These are phyloP conservation scores for Malus asiatica DNA, from an alignment of 306 rosid genomes.

Conservation along the genomic window DNA sequence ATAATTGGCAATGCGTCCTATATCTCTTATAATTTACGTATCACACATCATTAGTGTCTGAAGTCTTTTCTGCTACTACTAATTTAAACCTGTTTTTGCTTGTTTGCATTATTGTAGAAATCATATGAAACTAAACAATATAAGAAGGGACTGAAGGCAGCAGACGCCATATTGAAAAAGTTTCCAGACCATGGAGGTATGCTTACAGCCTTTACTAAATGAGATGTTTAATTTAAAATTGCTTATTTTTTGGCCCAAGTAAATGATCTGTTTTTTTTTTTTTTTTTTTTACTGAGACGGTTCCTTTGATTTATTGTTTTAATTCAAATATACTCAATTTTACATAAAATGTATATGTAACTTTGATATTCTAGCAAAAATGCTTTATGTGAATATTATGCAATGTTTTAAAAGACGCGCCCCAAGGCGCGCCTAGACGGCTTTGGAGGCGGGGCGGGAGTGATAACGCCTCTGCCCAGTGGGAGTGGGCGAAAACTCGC, in stretches of 20 bases:
- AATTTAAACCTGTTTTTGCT: conserved; percentile 10
- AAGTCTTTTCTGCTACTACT: not conserved
- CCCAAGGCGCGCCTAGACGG: no score
- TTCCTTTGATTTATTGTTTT: not conserved
- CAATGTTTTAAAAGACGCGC: no score
- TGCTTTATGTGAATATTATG: not conserved
- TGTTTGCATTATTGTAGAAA: conserved; percentile 48
- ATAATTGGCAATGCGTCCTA: not conserved
- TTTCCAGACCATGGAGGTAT: conserved; percentile 99
- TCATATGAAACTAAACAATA: conserved; percentile 97
- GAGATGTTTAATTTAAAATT: not conserved
- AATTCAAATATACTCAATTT: not conserved
- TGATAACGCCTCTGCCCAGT: no score
- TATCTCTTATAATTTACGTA: not conserved
- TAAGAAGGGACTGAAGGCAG: conserved; percentile 94
- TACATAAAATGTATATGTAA: not conserved
- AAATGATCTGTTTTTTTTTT: not conserved
- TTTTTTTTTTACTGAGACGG: not conserved
- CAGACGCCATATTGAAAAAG: conserved; percentile 85
- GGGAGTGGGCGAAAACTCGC: no score
- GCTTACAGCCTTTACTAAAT: conserved; percentile 1
- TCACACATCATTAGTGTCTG: not conserved
- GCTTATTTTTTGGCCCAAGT: not conserved
- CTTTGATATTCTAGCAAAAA: not conserved
- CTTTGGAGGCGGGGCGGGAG: no score